Conservation (phyloP, 495 filamentous ascomycete genomes). For the Penicillium longicatenatum region DNA sequence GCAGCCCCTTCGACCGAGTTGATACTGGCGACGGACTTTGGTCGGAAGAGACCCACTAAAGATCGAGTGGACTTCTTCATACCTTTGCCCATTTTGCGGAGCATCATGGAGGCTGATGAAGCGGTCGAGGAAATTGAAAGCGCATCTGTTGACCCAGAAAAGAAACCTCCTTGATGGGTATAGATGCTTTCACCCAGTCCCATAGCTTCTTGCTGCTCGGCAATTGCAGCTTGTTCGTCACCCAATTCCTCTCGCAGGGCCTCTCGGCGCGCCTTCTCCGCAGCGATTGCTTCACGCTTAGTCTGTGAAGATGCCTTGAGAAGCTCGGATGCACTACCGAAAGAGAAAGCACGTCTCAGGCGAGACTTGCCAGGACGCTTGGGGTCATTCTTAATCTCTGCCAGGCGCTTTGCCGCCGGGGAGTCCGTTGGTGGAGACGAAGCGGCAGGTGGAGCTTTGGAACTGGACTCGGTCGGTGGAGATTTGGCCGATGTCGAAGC, state of each 20-base stretch:
- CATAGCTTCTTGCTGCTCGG: conserved; percentile 83
- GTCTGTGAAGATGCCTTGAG: conserved; percentile 72
- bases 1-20: conserved; percentile 63
- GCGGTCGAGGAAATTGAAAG: conserved; percentile 96
- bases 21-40: conserved; percentile 85
- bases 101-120: conserved; percentile 98
- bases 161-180: conserved; percentile 79
- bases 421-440: conserved; percentile 47
- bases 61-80: conserved; percentile 92
- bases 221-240: conserved; percentile 87
- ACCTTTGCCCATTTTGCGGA: conserved; percentile 97
- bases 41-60: conserved; percentile 91
- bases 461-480: conserved; percentile 32
- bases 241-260: conserved; percentile 71
- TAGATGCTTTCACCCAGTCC: conserved; percentile 95
- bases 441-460: conserved; percentile 23
- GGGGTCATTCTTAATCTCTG: conserved; percentile 74
- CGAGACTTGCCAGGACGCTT: conserved; percentile 81
- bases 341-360: conserved; percentile 90
- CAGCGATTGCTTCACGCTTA: conserved; percentile 55
- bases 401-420: conserved; percentile 76
- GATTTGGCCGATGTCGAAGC: conserved; percentile 48
- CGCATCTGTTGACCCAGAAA: conserved; percentile 92
- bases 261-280: conserved; percentile 70
- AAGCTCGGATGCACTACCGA: conserved; percentile 93